Base-by-base conservation (phyloP, 164 flowering plant genomes). In the Berberis thunbergii region DNA sequence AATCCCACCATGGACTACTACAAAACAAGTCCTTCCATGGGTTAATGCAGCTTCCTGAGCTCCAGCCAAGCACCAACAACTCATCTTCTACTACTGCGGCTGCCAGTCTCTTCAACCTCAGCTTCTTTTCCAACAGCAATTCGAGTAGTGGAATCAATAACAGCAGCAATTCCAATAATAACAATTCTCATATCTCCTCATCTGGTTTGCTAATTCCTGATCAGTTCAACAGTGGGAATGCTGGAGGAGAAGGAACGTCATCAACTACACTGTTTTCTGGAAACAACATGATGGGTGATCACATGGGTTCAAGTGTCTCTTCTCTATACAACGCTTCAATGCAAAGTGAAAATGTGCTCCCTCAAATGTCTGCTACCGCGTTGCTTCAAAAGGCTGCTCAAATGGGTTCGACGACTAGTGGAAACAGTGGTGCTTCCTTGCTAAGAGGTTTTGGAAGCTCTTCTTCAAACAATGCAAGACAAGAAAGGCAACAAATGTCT, bases 351-450 rank as follows among this genome's bases (percentile, higher is more conserved):
- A 59, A 56, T 54, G 60, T 69, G 2, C 45, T 71, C 40, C 77
- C 90, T 1, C 87, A 84, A 45, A 84, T 87, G 92, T 87, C 96
- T 7, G 96, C 98, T 1, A 91, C 97, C 5, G 91, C 94, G 42
- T 65, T 89, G 74, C 91, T 90, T 39, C 94, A 87, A 60, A 87
- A 82, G 57, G 94, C 94, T 9, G 91, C 88, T 61, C 90, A 86
- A 69, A 74, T 87, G 76, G 95, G 95, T 38, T 81, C 90, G 41
- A 82, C 87, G 3, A 72, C 95, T n/a, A 84, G 80, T 72, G 67
- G 64, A 60, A 77, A 71, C 26, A 26, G 26, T 60, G 71, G 63
- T 26, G 62, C 76, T 6, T 62, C 86, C 0, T 67, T 86, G 52
- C 70, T 84, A 26, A 74, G 84, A 66, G 74, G 81, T 41, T 76